Evolutionary conservation across 352 stramenopile genomes (phyloP).

Genomic region (Phytopythium sindhum): DNA sequence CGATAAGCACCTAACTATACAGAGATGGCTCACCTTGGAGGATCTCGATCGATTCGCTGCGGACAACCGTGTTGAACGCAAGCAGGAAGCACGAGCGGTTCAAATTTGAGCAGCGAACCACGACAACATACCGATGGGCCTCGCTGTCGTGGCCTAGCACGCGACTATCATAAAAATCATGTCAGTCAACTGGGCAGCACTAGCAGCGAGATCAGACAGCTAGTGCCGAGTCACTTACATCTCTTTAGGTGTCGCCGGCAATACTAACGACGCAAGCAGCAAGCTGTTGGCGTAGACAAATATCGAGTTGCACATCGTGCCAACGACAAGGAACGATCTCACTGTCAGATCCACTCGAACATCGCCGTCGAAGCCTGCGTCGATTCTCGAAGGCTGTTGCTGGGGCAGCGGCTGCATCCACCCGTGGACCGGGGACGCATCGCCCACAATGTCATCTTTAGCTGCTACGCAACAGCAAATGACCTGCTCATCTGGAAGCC

Average conservation of each 20-base stretch:
- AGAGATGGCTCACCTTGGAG: slow-evolving; percentile 31
- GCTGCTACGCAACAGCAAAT: not conserved
- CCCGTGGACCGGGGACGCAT: not conserved
- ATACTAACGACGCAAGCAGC: slow-evolving; percentile 37
- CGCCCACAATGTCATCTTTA: not conserved
- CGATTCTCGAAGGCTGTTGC: not conserved
- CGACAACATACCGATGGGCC: slow-evolving; percentile 23
- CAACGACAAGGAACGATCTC: slow-evolving; percentile 35
- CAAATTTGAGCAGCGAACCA: slow-evolving; percentile 40
- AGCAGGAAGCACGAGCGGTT: slow-evolving; percentile 53
- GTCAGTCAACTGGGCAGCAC: not conserved
- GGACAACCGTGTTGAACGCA: slow-evolving; percentile 26
- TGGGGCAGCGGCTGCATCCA: slow-evolving; percentile 2
- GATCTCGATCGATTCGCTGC: slow-evolving; percentile 32
- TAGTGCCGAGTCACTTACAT: slow-evolving; percentile 32
- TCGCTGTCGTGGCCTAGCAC: slow-evolving; percentile 20
- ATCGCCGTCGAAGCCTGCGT: not conserved
- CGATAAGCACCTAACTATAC: not conserved
- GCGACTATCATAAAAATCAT: slow-evolving; percentile 6
- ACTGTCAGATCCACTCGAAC: slow-evolving; percentile 13
- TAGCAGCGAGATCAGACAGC: not conserved
- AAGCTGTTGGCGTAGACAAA: slow-evolving; percentile 46
- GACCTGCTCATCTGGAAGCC: not conserved
- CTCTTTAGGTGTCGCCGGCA: slow-evolving; percentile 28
- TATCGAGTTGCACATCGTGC: slow-evolving; percentile 41